Conservation (phyloP, 164 flowering plant species). For the Berberis thunbergii region DNA sequence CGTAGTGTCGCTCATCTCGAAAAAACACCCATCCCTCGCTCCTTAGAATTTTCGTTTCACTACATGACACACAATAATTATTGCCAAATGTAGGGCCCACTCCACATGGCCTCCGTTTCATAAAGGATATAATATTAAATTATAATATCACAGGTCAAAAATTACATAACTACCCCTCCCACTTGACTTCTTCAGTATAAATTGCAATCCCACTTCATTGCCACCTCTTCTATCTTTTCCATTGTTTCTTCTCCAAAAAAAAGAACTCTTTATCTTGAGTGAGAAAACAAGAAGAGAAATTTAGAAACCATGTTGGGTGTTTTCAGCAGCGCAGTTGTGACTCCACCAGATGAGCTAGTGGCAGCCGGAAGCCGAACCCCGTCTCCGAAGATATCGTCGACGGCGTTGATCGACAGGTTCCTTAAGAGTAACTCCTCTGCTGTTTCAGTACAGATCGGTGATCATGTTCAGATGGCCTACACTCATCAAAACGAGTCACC, state of each 20-base stretch:
- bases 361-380: slow-evolving; percentile 85
- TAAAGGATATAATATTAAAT: too few species aligned
- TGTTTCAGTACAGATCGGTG: slow-evolving; percentile 55
- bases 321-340: slow-evolving; percentile 62
- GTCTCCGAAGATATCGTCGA: slow-evolving; percentile 59
- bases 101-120: too few species aligned
- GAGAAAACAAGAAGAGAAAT: too few species aligned
- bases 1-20: too few species aligned
- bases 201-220: neutral
- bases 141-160: neutral
- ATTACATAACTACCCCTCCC: neutral
- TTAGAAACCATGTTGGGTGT: slow-evolving; percentile 59
- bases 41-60: too few species aligned
- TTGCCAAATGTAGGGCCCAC: too few species aligned
- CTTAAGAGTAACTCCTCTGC: slow-evolving; percentile 31
- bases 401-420: slow-evolving; percentile 47
- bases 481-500: slow-evolving; percentile 59
- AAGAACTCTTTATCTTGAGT: too few species aligned
- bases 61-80: too few species aligned
- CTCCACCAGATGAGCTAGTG: slow-evolving; percentile 83
- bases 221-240: neutral
- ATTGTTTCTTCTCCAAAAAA: neutral
- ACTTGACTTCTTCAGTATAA: neutral
- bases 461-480: slow-evolving; percentile 53
- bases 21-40: too few species aligned